These are phyloP conservation scores for Leptographium procerum DNA, from an alignment of 2,329 filamentous ascomycete genomes.

Conservation along the genomic window DNA sequence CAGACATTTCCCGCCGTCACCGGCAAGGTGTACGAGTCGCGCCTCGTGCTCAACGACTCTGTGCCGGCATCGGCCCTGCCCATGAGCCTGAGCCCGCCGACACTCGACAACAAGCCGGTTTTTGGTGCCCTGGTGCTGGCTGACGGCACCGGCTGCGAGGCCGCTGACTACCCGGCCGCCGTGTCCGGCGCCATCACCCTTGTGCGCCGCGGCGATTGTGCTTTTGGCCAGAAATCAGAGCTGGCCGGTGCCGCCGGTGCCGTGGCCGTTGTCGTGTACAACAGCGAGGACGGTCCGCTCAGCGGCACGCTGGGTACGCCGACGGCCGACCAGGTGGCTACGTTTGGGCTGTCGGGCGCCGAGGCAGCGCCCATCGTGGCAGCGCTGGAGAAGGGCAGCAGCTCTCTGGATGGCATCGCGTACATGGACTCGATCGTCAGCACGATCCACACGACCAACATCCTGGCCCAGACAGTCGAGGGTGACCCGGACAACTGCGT, in stretches of 20 bases:
- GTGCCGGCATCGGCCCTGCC: slow-evolving; percentile 39
- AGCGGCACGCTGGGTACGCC: slow-evolving; percentile 59
- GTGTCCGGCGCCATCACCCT: slow-evolving; percentile 57
- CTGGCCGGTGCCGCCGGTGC: slow-evolving; percentile 60
- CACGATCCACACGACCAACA: slow-evolving; percentile 43
- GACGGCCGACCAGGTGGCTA: slow-evolving; percentile 49
- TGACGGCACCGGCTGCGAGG: slow-evolving; percentile 50
- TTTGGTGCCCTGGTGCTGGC: slow-evolving; percentile 49
- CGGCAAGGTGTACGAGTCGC: slow-evolving; percentile 47
- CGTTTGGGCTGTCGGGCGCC: slow-evolving; percentile 51
- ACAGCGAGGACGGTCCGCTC: slow-evolving; percentile 52
- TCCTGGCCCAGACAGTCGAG: slow-evolving; percentile 48
- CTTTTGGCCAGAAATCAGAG: slow-evolving; percentile 61
- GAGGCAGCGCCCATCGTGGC: slow-evolving; percentile 46
- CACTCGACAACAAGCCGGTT: slow-evolving; percentile 45
- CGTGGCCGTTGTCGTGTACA: slow-evolving; percentile 61
- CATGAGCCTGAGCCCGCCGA: slow-evolving; percentile 59
- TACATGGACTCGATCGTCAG: slow-evolving; percentile 49
- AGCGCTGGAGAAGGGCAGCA: slow-evolving; percentile 38
- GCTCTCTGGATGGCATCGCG: slow-evolving; percentile 38
- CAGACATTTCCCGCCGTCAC: slow-evolving; percentile 54
- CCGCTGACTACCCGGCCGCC: slow-evolving; percentile 49
- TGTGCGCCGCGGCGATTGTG: slow-evolving; percentile 56
- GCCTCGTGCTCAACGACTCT: slow-evolving; percentile 42
- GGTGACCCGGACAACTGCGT: slow-evolving; percentile 54